phyloP scores from a whole-genome alignment of 2,329 filamentous ascomycete species.

The Dichotomopilus funicola region DNA sequence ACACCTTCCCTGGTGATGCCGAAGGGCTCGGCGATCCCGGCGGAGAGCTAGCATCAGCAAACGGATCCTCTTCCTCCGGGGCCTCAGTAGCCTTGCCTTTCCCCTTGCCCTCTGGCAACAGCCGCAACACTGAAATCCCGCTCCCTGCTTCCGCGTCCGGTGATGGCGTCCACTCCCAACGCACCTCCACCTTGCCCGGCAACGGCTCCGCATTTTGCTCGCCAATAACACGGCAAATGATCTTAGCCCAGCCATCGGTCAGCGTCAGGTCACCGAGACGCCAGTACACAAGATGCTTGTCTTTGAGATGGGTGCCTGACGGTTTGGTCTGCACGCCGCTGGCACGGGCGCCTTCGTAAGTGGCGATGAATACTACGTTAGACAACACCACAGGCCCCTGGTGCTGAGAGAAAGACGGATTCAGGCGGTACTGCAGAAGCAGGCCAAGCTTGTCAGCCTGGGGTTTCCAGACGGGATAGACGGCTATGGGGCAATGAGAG shows the following conservation, averaged over 20 bases:
- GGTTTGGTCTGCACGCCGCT: conserved; percentile 70
- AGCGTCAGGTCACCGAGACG: conserved; percentile 68
- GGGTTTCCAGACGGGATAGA: conserved; percentile 75
- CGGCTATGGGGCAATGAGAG: conserved; percentile 62
- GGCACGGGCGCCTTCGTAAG: conserved; percentile 61
- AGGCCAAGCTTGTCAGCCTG: conserved; percentile 81
- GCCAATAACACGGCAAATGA: conserved; percentile 72
- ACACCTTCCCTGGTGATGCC: conserved; percentile 32
- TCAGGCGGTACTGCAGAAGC: conserved; percentile 76
- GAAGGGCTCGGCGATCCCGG: conserved; percentile 23
- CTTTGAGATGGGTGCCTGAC: conserved; percentile 68
- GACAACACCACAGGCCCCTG: conserved; percentile 42
- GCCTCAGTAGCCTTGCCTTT: conserved; percentile 43
- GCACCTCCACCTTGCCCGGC: conserved; percentile 72
- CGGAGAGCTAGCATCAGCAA: conserved; percentile 51
- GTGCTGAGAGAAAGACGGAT: conserved; percentile 54
- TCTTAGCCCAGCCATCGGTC: conserved; percentile 60
- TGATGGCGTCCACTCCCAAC: conserved; percentile 58
- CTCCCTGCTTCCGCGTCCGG: conserved; percentile 44
- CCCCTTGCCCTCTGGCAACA: conserved; percentile 40
- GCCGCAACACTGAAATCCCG: conserved; percentile 58
- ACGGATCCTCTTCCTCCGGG: conserved; percentile 51
- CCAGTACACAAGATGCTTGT: conserved; percentile 75
- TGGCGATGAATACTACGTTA: conserved; percentile 69
- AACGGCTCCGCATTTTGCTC: conserved; percentile 65